A percentile compares a stretch with the other conserved stretches of the same genome.
These are phyloP conservation scores for Cajanus cajan DNA, from an alignment of 306 rosid genomes.

Conservation along the genomic window DNA sequence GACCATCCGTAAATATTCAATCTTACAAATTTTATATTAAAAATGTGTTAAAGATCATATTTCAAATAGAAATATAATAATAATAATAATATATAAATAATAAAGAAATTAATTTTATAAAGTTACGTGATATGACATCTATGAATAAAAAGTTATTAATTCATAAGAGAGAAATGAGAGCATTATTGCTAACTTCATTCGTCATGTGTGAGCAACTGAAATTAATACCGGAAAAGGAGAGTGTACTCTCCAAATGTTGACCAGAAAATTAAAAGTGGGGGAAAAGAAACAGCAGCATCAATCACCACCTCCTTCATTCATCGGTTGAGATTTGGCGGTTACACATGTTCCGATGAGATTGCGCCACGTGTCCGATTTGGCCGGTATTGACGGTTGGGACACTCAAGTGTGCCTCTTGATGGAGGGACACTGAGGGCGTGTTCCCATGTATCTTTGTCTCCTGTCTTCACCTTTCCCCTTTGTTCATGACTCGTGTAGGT, in stretches of 20 bases:
- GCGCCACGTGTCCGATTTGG: slow-evolving; percentile 44
- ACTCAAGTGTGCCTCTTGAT: slow-evolving; percentile 37
- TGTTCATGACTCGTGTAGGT: slow-evolving; percentile 10
- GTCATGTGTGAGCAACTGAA: neutral
- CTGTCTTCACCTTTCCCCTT: slow-evolving; percentile 19
- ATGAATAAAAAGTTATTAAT: too few relatives aligned
- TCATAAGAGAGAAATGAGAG: neutral
- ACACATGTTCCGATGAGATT: slow-evolving; percentile 13
- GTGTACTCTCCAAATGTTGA: neutral
- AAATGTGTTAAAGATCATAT: too few relatives aligned
- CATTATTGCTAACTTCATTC: neutral
- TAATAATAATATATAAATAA: too few relatives aligned
- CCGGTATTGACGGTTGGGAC: slow-evolving; percentile 59
- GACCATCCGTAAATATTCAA: too few relatives aligned
- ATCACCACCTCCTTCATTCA: neutral
- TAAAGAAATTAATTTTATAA: too few relatives aligned
- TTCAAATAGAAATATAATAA: too few relatives aligned
- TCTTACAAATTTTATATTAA: too few relatives aligned
- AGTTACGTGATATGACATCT: too few relatives aligned
- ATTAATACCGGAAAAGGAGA: neutral
- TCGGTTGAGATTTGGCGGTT: slow-evolving; percentile 38
- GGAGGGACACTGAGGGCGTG: slow-evolving; percentile 34
- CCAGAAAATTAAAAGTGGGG: neutral
- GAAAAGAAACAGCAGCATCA: neutral
- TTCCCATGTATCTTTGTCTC: slow-evolving; percentile 55